A percentile compares a stretch with the other conserved stretches of the same genome.
These are phyloP conservation scores for Venturia carpophila DNA, from an alignment of 2,329 filamentous ascomycete genomes.

Conservation along the genomic window DNA sequence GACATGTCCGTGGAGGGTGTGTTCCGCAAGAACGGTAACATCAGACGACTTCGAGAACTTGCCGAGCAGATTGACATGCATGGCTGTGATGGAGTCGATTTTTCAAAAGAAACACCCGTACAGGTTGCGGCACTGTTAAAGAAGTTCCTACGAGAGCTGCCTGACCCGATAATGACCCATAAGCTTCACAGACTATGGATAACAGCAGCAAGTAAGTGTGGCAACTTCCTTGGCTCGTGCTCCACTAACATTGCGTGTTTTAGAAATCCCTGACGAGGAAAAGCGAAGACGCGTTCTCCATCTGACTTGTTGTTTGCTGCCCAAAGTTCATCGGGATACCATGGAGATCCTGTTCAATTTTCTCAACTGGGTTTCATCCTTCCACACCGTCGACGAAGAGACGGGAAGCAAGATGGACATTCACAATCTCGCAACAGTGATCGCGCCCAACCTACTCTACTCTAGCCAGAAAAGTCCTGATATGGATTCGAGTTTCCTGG, in stretches of 20 bases:
- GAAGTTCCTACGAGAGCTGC: conserved; percentile 88
- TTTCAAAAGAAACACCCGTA: conserved; percentile 82
- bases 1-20: conserved; percentile 98
- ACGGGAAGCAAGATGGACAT: conserved; percentile 98
- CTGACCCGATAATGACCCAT: conserved; percentile 88
- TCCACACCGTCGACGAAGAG: conserved; percentile 95
- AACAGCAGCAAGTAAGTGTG: conserved; percentile 63
- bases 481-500: conserved; percentile 83
- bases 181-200: conserved; percentile 91
- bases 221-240: background rate
- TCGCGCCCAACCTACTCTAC: conserved; percentile 89
- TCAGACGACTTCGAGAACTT: conserved; percentile 82
- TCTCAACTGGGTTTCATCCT: conserved; percentile 94
- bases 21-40: conserved; percentile 98
- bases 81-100: conserved; percentile 75
- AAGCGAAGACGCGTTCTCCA: conserved; percentile 80
- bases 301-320: conserved; percentile 82
- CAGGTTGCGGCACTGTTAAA: conserved; percentile 91
- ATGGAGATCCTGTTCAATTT: conserved; percentile 95
- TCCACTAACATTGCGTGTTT: conserved; percentile 8
- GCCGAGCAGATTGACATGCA: conserved; percentile 79
- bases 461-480: conserved; percentile 51
- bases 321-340: conserved; percentile 85
- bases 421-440: conserved; percentile 93
- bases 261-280: conserved; percentile 70